phyloP scores from a whole-genome alignment of 352 stramenopile species.

The Thalassiosira sp. region DNA sequence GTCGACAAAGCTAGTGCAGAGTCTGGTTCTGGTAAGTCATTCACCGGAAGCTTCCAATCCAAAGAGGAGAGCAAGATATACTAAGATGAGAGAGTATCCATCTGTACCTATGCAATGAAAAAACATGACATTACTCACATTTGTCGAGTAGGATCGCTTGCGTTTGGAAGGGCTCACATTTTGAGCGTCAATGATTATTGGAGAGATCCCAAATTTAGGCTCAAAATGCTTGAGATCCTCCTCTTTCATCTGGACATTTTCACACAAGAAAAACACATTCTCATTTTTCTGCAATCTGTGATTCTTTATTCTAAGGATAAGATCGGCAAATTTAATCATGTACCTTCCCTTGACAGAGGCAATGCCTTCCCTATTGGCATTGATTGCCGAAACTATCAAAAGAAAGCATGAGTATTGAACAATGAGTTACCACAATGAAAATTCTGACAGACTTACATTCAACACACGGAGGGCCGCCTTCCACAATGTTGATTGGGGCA shows the following conservation, averaged over 20 bases:
- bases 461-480: conserved; percentile 45
- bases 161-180: conserved; percentile 30
- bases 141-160: conserved; percentile 36
- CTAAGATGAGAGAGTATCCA: not conserved
- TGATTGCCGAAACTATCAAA: conserved; percentile 11
- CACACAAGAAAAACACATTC: conserved; percentile 36
- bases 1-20: not conserved
- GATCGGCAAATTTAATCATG: conserved; percentile 28
- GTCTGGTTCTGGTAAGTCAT: not conserved
- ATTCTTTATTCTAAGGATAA: conserved; percentile 18
- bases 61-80: not conserved
- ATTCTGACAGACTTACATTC: conserved; percentile 19
- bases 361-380: conserved; percentile 36
- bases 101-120: not conserved
- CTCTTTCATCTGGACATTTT: conserved; percentile 45
- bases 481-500: conserved; percentile 31
- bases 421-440: not conserved
- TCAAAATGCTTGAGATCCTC: conserved; percentile 10
- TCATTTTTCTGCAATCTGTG: not conserved
- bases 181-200: conserved; percentile 32
- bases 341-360: conserved; percentile 38
- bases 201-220: conserved; percentile 14
- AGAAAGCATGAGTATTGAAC: not conserved
- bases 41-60: conserved; percentile 4
- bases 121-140: conserved; percentile 24